Evolutionary conservation across 768 basidiomycete genomes (phyloP), one percentile per base, ranked within the genome.

Genomic region (Suillus spraguei): DNA sequence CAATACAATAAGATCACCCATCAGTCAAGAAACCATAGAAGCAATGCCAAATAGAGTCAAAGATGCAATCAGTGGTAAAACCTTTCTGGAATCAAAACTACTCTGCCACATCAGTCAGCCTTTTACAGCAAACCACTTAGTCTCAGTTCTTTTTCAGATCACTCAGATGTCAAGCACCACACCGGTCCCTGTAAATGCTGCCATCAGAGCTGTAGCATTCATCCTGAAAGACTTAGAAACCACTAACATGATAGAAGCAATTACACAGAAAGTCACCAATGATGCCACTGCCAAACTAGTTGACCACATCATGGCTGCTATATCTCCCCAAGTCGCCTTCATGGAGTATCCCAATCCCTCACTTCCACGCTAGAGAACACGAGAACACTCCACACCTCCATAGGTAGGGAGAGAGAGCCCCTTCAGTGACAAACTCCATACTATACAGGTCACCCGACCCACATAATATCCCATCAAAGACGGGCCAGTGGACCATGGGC

Each of bases 161-260:
- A 50, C 47, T 1, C 62, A 63, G 1, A 11, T 63, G 13, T 7
- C 22, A 11, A 59, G 24, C 5, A 32, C n/a, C 2, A 52, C 17
- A 0, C 38, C 42, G 2, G 1, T 33, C 4, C 22, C 35, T 11
- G 53, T 44, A 5, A 22, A 4, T 4, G 24, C 24, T 1, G 56
- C 62, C 17, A 63, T 52, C 1, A 13, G 36, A 4, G 62, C 47
- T 13, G 44, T 59, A 17, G 62, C 62, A 0, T 63, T 44, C 24
- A 13, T 63, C 0, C 2, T 63, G 32, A 56, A 63, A 4, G 17
- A 61, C 1, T 28, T n/a, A n/a, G n/a, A n/a, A n/a, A n/a, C n/a
- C n/a, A n/a, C n/a, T n/a, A n/a, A 46, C 6, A 11, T 24, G 1
- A 14, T 11, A 8, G 22, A 14, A 10, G 38, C n/a, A 5, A 20